phyloP scores from a whole-genome alignment of 1,284 basidiomycete species.

The Mycena citricolor region DNA sequence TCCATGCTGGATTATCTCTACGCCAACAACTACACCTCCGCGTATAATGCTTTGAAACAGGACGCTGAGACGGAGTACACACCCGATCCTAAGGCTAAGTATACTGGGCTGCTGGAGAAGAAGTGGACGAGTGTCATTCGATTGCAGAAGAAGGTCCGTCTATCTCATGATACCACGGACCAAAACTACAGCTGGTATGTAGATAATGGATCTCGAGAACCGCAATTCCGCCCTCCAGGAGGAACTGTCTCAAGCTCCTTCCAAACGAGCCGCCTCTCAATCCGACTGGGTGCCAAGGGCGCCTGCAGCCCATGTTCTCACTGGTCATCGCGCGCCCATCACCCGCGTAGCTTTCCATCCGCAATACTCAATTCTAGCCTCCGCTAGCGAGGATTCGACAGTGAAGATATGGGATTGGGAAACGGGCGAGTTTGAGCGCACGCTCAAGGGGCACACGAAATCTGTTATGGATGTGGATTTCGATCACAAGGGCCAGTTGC shows the following conservation, averaged over 20 bases:
- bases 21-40: conserved; percentile 59
- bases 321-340: conserved; percentile 78
- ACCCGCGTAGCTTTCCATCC: conserved; percentile 87
- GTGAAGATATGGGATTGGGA: conserved; percentile 98
- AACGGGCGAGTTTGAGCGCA: conserved; percentile 88
- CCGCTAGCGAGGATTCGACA: conserved; percentile 84
- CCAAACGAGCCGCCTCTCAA: conserved; percentile 52
- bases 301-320: conserved; percentile 76
- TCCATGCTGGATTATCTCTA: conserved; percentile 85
- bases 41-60: conserved; percentile 63
- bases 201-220: conserved; percentile 75
- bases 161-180: too few relatives aligned
- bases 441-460: conserved; percentile 90
- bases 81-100: conserved; percentile 81
- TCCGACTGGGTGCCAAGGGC: conserved; percentile 83
- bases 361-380: conserved; percentile 78
- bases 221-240: conserved; percentile 79
- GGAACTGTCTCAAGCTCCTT: conserved; percentile 63
- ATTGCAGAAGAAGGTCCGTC: conserved; percentile 84
- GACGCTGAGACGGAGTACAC: conserved; percentile 66
- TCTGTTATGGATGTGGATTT: conserved; percentile 87
- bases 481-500: conserved; percentile 77
- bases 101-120: conserved; percentile 85
- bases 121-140: conserved; percentile 95
- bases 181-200: conserved; percentile 2